Evolutionary conservation across 179 eudicot genomes (phyloP).

Genomic region (Beta lomatogona): DNA sequence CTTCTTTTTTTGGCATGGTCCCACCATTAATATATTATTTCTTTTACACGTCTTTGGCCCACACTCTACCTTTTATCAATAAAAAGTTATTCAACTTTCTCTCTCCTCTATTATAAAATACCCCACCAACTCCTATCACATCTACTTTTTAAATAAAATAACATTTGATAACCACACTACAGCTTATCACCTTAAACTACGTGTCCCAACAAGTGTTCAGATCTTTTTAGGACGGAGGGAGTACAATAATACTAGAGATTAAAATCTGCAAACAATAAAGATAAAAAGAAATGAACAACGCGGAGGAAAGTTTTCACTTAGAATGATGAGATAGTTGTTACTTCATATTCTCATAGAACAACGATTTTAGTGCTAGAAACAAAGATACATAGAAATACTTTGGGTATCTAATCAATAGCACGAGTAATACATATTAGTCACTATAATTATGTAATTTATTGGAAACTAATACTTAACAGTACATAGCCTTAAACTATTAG

Average conservation of each 20-base stretch:
- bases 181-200: too few species aligned
- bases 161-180: too few species aligned
- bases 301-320: background rate
- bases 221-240: too few species aligned
- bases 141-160: too few species aligned
- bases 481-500: slow-evolving; percentile 12
- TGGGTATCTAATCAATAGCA: background rate
- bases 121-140: too few species aligned
- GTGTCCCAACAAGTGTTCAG: too few species aligned
- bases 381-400: background rate
- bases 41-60: too few species aligned
- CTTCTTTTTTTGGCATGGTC: too few species aligned
- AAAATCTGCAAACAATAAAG: background rate
- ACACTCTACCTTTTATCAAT: too few species aligned
- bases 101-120: too few species aligned
- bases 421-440: background rate
- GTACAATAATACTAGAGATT: background rate
- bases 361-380: background rate
- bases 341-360: background rate
- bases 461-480: background rate
- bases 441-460: background rate
- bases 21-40: too few species aligned
- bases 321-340: background rate
- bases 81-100: too few species aligned
- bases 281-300: background rate